These are phyloP conservation scores for Daldinia caldariorum DNA, from an alignment of 495 filamentous ascomycete species.

Conservation along the genomic window DNA sequence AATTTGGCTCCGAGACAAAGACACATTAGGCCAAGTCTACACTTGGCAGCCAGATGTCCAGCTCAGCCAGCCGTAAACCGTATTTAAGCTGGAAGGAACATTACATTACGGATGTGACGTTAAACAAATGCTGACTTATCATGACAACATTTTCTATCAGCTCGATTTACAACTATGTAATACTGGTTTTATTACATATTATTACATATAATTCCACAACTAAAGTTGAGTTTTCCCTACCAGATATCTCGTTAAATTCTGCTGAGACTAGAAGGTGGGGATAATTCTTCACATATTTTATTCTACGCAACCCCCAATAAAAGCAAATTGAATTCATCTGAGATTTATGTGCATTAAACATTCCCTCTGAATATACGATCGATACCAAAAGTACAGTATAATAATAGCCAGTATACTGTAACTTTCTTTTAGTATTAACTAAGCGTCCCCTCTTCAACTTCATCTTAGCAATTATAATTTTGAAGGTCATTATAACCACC, in stretches of 20 bases:
- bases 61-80: too few relatives aligned
- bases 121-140: background rate
- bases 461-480: background rate
- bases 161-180: too few relatives aligned
- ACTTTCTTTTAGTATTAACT: background rate
- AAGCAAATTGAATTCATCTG: too few relatives aligned
- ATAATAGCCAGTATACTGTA: background rate
- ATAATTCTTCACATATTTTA: too few relatives aligned
- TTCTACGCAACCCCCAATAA: too few relatives aligned
- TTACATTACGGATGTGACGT: background rate
- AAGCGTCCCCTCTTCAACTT: constrained; percentile 9
- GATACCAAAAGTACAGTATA: too few relatives aligned
- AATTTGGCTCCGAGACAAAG: constrained; percentile 2
- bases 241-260: too few relatives aligned
- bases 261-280: too few relatives aligned
- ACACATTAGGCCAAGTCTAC: background rate
- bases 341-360: too few relatives aligned
- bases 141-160: constrained; percentile 1
- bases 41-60: background rate
- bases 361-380: too few relatives aligned
- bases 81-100: background rate
- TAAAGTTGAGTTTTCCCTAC: too few relatives aligned
- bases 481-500: background rate
- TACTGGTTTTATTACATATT: too few relatives aligned
- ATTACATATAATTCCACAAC: background rate